Evolutionary conservation across 176 grass and related monocot genomes (phyloP), one percentile per base, ranked within the genome.

Genomic region (Thalia dealbata): DNA sequence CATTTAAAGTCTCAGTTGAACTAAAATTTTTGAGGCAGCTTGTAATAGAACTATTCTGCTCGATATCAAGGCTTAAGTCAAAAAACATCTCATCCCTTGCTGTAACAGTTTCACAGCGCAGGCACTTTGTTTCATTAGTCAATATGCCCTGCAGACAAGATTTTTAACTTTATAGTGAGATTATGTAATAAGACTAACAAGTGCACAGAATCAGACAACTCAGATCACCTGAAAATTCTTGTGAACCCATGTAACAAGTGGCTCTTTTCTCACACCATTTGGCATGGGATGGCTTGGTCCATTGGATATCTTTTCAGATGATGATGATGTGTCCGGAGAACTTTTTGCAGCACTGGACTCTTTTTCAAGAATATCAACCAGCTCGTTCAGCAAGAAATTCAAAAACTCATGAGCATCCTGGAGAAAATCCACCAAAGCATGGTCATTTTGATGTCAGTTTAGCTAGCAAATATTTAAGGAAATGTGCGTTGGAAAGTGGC

Each of bases 171-270:
- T 67, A 16, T 41, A 50, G 7, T 15, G 12, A 10, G 32, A 71
- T 71, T 24, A 28, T 7, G 18, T 26, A 26, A 28, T 19, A 51
- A 8, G 18, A n/a, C 16, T 44, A 13, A 10, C 25, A 25, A n/a
- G 16, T 50, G 19, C 22, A 15, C 7, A 43, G 16, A 0, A 42
- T n/a, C n/a, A n/a, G n/a, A 42, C 24, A 13, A 25, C n/a, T 75
- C 27, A n/a, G 43, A 74, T 79, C 61, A 93, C 87, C 85, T 97
- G 95, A 76, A 97, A 97, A 52, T 83, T 89, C 78, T 88, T 92
- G 79, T 97, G 95, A 24, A 97, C 95, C 87, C 76, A 93, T 76
- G 87, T 97, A 78, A 60, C 44, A 74, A 87, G 46, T 23, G 81
- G 77, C 74, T 92, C 95, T 88, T 97, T 93, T 51, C 65, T 70